phyloP scores from a whole-genome alignment of 2,329 filamentous ascomycete species.

The Colletotrichum gigasporum region DNA sequence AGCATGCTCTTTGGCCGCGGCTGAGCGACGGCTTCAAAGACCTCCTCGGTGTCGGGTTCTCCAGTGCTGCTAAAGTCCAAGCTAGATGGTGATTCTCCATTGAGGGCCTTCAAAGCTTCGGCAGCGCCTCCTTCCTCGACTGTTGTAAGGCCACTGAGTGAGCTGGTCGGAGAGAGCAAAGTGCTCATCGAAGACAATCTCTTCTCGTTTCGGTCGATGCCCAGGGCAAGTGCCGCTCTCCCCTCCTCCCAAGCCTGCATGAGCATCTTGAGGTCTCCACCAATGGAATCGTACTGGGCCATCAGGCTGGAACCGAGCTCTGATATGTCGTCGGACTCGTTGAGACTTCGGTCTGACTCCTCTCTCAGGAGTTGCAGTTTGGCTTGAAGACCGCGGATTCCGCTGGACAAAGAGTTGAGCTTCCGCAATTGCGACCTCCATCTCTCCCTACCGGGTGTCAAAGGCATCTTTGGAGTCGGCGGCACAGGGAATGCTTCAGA shows the following conservation, averaged over 20 bases:
- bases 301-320: conserved; percentile 84
- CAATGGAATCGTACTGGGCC: conserved; percentile 94
- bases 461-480: conserved; percentile 65
- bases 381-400: conserved; percentile 90
- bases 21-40: conserved; percentile 91
- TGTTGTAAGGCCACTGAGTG: conserved; percentile 74
- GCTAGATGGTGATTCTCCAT: conserved; percentile 69
- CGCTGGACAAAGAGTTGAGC: conserved; percentile 86
- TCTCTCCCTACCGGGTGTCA: conserved; percentile 81
- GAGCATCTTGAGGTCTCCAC: conserved; percentile 82
- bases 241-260: conserved; percentile 89
- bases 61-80: conserved; percentile 64
- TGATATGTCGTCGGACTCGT: conserved; percentile 76
- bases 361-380: conserved; percentile 93
- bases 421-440: conserved; percentile 89
- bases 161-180: conserved; percentile 66
- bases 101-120: conserved; percentile 72
- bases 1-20: conserved; percentile 74
- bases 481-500: conserved; percentile 60
- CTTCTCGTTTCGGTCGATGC: conserved; percentile 83
- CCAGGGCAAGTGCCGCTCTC: conserved; percentile 81
- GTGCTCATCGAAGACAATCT: conserved; percentile 71
- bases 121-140: conserved; percentile 60
- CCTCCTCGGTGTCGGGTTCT: conserved; percentile 75
- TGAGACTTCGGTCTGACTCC: conserved; percentile 82